Evolutionary conservation across 1,139 yeast genomes (phyloP).

Genomic region (Yamadazyma diospyri): DNA sequence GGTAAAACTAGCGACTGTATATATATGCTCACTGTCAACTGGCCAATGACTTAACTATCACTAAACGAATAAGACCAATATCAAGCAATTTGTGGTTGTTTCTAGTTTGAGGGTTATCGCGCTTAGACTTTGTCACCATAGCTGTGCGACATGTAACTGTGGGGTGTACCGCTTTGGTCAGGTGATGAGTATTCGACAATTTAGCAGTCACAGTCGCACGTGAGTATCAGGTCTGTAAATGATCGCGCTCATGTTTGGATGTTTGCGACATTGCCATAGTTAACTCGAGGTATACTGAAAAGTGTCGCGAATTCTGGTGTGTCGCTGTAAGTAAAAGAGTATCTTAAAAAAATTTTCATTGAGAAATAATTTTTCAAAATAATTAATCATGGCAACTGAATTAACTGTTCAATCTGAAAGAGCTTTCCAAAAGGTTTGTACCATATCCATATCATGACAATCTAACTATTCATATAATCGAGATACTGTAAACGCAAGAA

Average conservation of each 20-base stretch:
- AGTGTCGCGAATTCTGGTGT: constrained; percentile 1
- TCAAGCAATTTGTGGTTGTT: constrained; percentile 4
- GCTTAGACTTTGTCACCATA: too few species aligned
- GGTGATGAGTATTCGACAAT: too few species aligned
- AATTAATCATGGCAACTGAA: constrained; percentile 90
- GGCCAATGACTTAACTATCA: too few species aligned
- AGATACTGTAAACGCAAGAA: too few species aligned
- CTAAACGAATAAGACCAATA: too few species aligned
- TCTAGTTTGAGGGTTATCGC: constrained; percentile 3
- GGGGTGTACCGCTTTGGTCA: too few species aligned
- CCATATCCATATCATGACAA: neutral
- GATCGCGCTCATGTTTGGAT: neutral
- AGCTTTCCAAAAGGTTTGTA: constrained; percentile 99
- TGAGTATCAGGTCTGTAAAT: neutral
- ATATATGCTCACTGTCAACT: too few species aligned
- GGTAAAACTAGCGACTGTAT: too few species aligned
- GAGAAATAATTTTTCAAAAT: constrained; percentile 6
- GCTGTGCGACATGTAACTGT: too few species aligned
- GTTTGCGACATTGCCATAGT: constrained; percentile 1
- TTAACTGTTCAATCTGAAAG: constrained; percentile 99
- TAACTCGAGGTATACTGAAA: too few species aligned
- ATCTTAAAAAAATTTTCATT: constrained; percentile 16
- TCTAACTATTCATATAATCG: neutral
- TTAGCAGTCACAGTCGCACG: constrained; percentile 4
- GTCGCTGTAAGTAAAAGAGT: neutral